A percentile compares a stretch with the other conserved stretches of the same genome.
Conservation (phyloP, 176 grass and related monocot genomes). For the Elymus sibiricus region DNA sequence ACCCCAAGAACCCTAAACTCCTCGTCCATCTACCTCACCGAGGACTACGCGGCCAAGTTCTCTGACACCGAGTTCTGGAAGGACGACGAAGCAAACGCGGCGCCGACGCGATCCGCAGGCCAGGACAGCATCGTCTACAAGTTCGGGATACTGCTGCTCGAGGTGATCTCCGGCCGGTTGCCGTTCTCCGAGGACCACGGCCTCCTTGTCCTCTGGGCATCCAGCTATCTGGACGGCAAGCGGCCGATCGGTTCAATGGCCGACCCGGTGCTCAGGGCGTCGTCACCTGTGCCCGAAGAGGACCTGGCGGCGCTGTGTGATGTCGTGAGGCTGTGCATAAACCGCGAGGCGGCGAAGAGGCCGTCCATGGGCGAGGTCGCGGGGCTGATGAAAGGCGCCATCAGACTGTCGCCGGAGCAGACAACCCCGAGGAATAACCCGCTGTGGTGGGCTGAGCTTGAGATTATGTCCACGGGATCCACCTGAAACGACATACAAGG, state of each 20-base stretch:
- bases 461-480: conserved; percentile 45
- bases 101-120: not conserved
- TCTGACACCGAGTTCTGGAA: conserved; percentile 52
- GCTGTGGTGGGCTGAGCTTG: conserved; percentile 83
- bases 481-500: not conserved
- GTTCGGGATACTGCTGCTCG: conserved; percentile 71
- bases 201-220: conserved; percentile 79
- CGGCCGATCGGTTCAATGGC: conserved; percentile 50
- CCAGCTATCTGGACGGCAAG: conserved; percentile 74
- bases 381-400: conserved; percentile 37
- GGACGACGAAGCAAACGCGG: not conserved
- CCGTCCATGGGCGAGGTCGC: conserved; percentile 47
- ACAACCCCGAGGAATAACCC: conserved; percentile 50
- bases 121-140: conserved; percentile 63
- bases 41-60: conserved; percentile 88
- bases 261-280: conserved; percentile 53
- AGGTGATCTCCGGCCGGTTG: conserved; percentile 75
- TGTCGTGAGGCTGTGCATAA: conserved; percentile 55
- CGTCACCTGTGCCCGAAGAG: conserved; percentile 40
- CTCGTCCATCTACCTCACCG: conserved; percentile 69
- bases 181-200: conserved; percentile 70
- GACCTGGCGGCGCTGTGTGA: conserved; percentile 46
- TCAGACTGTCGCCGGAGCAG: conserved; percentile 35
- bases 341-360: conserved; percentile 25
- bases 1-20: conserved; percentile 58